Evolutionary conservation across 2,329 filamentous ascomycete species (phyloP).

Genomic region (Pestalotiopsis sp.): DNA sequence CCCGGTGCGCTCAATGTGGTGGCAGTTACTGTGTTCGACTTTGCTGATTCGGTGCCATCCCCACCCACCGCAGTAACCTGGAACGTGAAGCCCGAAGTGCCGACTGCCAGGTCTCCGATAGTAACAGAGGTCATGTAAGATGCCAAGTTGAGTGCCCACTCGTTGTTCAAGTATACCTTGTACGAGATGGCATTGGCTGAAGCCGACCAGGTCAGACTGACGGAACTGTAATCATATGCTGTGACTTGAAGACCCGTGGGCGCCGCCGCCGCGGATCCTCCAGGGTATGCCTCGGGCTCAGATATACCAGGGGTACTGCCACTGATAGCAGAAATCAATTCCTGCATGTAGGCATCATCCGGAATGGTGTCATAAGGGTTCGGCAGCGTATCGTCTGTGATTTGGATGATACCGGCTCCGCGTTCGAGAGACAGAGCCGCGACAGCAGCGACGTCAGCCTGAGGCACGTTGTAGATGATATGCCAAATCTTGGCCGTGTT

Average conservation of each 20-base stretch:
- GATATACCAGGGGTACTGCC: background rate
- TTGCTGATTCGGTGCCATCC: background rate
- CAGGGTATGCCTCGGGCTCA: background rate
- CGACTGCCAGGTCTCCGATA: background rate
- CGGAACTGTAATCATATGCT: background rate
- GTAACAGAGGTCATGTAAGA: background rate
- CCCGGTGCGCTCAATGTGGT: background rate
- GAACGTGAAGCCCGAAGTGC: background rate
- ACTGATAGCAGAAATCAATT: background rate
- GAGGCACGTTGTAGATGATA: background rate
- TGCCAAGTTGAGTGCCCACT: background rate
- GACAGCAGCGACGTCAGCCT: background rate
- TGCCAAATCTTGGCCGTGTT: background rate
- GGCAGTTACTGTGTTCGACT: background rate
- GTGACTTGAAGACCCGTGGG: background rate
- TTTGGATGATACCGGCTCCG: background rate
- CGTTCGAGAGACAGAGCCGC: background rate
- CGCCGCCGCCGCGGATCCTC: background rate
- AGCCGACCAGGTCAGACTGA: background rate
- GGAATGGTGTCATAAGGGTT: background rate
- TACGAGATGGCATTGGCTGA: background rate
- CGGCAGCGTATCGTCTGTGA: background rate
- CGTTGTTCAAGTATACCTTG: background rate
- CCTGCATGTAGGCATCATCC: background rate
- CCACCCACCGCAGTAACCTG: background rate